phyloP scores from a whole-genome alignment of 176 grass and related monocot genomes.

The Oryza brachyantha region DNA sequence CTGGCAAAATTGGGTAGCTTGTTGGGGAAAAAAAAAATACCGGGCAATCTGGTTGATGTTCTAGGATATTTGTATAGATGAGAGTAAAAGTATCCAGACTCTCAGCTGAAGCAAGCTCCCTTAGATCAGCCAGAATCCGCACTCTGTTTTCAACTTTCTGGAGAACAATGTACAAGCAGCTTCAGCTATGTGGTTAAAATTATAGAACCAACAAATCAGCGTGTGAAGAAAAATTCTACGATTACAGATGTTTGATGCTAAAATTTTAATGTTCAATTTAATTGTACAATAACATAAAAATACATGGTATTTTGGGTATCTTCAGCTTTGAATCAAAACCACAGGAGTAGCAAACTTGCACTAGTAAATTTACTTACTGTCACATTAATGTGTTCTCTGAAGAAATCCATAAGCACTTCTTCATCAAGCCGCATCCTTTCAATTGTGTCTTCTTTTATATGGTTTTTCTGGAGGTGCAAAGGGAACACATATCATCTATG shows the following conservation, averaged over 20 bases:
- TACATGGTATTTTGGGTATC: conserved; percentile 9
- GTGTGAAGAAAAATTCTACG: background rate
- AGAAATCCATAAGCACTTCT: conserved; percentile 99
- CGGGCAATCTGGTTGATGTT: conserved; percentile 98
- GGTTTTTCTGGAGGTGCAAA: conserved; percentile 57
- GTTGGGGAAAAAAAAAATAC: conserved; percentile 59
- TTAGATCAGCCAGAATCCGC: conserved; percentile 89
- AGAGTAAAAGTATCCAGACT: conserved; percentile 97
- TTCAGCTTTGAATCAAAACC: background rate
- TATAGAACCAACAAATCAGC: background rate
- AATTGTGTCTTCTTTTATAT: conserved; percentile 87
- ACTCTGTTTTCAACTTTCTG: conserved; percentile 99
- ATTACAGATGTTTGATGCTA: conserved; percentile 8
- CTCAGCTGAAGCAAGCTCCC: conserved; percentile 96
- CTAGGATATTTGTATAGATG: conserved; percentile 96
- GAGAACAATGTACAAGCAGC: conserved; percentile 14
- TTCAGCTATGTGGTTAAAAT: conserved; percentile 24
- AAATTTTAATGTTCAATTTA: background rate
- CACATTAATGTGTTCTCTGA: conserved; percentile 79
- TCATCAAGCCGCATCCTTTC: conserved; percentile 96
- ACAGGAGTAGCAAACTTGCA: conserved; percentile 20
- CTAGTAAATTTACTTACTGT: conserved; percentile 68
- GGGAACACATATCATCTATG: conserved; percentile 7
- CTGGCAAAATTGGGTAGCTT: conserved; percentile 3
- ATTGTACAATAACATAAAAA: conserved; percentile 23